Percentiles rank a stretch among this genome's conserved stretches.
These are phyloP conservation scores for Copromyces sp. DNA, from an alignment of 495 filamentous ascomycete species.

Conservation along the genomic window DNA sequence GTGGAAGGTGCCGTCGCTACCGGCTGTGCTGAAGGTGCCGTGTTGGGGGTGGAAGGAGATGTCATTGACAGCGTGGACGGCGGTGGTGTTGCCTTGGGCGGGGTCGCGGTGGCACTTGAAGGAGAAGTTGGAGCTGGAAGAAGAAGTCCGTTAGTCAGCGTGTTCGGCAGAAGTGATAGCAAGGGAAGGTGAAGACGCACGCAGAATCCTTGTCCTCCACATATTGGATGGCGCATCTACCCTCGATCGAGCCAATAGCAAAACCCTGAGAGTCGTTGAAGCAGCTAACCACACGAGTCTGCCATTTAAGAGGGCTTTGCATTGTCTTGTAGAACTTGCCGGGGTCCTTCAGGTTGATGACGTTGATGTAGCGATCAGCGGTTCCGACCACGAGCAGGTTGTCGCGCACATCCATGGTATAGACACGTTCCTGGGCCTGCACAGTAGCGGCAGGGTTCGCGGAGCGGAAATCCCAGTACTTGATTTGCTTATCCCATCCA, in stretches of 20 bases:
- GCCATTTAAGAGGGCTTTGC: slow-evolving; percentile 84
- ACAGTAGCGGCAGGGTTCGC: slow-evolving; percentile 49
- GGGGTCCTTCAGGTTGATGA: slow-evolving; percentile 77
- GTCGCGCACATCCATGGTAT: slow-evolving; percentile 77
- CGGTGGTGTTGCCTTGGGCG: slow-evolving; percentile 49
- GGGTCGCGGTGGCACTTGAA: slow-evolving; percentile 93
- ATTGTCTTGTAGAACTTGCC: slow-evolving; percentile 78
- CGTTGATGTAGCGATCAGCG: slow-evolving; percentile 84
- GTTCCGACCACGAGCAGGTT: slow-evolving; percentile 82
- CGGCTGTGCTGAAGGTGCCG: slow-evolving; percentile 87
- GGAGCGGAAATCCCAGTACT: slow-evolving; percentile 85
- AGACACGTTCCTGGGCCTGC: slow-evolving; percentile 70
- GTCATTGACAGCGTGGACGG: slow-evolving; percentile 84
- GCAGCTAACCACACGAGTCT: slow-evolving; percentile 85
- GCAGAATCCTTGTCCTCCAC: slow-evolving; percentile 76
- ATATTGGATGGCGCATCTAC: slow-evolving; percentile 84
- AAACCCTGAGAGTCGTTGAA: slow-evolving; percentile 82
- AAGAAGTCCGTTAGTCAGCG: slow-evolving; percentile 1
- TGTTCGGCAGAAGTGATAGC: neutral
- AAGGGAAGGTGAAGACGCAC: slow-evolving; percentile 24
- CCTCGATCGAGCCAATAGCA: slow-evolving; percentile 83
- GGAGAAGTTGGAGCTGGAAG: slow-evolving; percentile 64
- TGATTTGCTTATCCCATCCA: slow-evolving; percentile 92
- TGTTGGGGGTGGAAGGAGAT: slow-evolving; percentile 85
- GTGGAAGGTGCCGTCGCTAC: slow-evolving; percentile 85